Conservation (phyloP, 75 land plant genomes). For the Gnetum montanum region DNA sequence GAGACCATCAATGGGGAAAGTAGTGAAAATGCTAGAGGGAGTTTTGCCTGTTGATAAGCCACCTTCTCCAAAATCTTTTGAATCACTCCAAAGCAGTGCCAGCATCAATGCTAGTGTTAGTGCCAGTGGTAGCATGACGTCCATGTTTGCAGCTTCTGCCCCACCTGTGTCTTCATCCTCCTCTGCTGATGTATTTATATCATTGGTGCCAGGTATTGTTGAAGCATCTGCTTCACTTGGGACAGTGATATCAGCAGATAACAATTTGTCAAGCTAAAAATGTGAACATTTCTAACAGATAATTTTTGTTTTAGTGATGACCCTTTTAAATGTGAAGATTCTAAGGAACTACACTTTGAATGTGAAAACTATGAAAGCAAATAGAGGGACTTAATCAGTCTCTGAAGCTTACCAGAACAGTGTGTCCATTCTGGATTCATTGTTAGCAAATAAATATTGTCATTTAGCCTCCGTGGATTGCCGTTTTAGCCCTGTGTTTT, state of each 20-base stretch:
- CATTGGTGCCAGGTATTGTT: slow-evolving; percentile 7
- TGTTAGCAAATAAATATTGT: no score
- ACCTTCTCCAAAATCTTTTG: slow-evolving; percentile 41
- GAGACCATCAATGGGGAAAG: slow-evolving; percentile 68
- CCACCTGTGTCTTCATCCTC: slow-evolving; percentile 31
- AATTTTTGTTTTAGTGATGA: no score
- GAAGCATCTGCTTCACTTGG: background rate
- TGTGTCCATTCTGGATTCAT: no score
- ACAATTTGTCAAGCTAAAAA: no score
- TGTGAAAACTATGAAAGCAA: no score
- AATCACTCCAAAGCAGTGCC: slow-evolving; percentile 16
- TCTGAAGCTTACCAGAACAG: no score
- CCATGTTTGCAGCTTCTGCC: slow-evolving; percentile 22
- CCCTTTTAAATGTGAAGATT: no score
- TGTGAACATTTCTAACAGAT: no score
- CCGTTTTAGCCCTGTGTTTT: no score
- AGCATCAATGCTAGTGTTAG: slow-evolving; percentile 18
- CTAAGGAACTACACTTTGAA: no score
- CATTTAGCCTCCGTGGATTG: no score
- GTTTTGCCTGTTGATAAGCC: slow-evolving; percentile 40
- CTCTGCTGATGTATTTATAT: slow-evolving; percentile 12
- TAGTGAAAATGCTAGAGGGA: slow-evolving; percentile 82
- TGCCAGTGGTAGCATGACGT: slow-evolving; percentile 15
- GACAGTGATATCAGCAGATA: background rate
- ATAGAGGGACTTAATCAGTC: no score